Base-by-base conservation (phyloP, 768 basidiomycete genomes). In the Auricularia sp. region DNA sequence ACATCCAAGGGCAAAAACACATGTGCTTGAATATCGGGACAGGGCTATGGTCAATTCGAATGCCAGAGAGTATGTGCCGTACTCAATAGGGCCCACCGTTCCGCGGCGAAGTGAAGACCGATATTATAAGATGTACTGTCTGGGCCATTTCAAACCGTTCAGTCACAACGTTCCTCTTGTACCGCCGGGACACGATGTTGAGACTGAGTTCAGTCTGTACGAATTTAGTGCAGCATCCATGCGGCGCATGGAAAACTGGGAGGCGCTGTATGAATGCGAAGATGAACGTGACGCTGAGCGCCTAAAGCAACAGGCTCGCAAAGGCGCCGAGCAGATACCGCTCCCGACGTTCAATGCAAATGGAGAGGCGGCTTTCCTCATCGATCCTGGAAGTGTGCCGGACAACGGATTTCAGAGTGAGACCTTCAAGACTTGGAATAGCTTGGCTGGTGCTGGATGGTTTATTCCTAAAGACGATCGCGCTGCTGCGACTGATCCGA, bases 251-350 rank as follows among this genome's bases (percentile, higher is more conserved):
- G 8, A 39, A 12, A 39, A 39, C 12, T 39, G 75, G 75, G 70
- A 75, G 44, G 74, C 71, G 18, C 67, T 75, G 0, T 62, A 76
- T 68, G 75, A 76, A 62, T 76, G 75, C 65, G 69, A 73, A 53
- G 76, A 77, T 71, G 69, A 71, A 59, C 47, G 71, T 21, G 75
- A 76, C 67, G 74, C 74, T n/a, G 75, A 76, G 29, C 34, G 69
- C 14, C 53, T 73, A 0, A 33, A 51, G 33, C 72, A 70, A 53
- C 59, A 36, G 11, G 65, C 64, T 14, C 1, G 23, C 3, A 23
- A 61, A 44, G 21, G 18, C 21, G 47, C 14, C 11, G 47, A 51
- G 21, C 16, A 29, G 29, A 29, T 29, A 29, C 29, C 29, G 29
- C 29, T 29, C 29, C 29, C 18, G 39, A 12, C 39, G 39, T 39